phyloP scores from a whole-genome alignment of 208 protist genomes.

The Trypanosomatidae sp. region DNA sequence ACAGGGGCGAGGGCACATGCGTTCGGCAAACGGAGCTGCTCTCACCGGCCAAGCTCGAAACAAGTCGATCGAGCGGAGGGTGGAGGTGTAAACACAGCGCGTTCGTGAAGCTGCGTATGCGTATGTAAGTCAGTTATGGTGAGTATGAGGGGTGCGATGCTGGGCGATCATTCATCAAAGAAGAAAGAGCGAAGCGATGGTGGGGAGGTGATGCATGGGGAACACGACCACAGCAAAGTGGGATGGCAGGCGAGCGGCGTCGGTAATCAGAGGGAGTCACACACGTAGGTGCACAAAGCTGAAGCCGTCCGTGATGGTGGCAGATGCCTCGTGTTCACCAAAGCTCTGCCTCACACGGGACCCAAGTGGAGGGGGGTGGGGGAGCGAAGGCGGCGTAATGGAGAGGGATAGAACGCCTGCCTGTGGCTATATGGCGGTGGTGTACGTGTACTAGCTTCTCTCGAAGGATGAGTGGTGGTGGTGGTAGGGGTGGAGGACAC shows the following conservation, averaged over 20 bases:
- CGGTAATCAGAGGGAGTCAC: neutral
- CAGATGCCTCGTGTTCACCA: neutral
- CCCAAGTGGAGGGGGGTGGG: neutral
- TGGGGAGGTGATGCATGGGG: neutral
- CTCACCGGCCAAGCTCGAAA: neutral
- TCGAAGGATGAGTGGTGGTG: neutral
- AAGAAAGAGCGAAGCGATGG: neutral
- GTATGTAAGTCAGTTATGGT: neutral
- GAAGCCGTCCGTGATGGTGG: neutral
- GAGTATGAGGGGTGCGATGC: neutral
- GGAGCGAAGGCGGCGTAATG: neutral
- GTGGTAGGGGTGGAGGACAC: neutral
- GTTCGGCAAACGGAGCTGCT: neutral
- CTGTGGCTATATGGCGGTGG: neutral
- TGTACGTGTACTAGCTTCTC: neutral
- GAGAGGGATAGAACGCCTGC: neutral
- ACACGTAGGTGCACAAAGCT: neutral
- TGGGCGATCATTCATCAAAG: neutral
- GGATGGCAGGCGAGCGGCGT: neutral
- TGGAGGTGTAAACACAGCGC: too few relatives aligned
- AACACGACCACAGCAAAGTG: neutral
- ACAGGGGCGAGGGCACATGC: neutral
- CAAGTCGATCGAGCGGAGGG: neutral
- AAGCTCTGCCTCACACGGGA: neutral
- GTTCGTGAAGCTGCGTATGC: too few relatives aligned